Percentiles rank a stretch among this genome's conserved stretches.
Conservation (phyloP, 139 green algal genomes). For the Chlorella sp. region DNA sequence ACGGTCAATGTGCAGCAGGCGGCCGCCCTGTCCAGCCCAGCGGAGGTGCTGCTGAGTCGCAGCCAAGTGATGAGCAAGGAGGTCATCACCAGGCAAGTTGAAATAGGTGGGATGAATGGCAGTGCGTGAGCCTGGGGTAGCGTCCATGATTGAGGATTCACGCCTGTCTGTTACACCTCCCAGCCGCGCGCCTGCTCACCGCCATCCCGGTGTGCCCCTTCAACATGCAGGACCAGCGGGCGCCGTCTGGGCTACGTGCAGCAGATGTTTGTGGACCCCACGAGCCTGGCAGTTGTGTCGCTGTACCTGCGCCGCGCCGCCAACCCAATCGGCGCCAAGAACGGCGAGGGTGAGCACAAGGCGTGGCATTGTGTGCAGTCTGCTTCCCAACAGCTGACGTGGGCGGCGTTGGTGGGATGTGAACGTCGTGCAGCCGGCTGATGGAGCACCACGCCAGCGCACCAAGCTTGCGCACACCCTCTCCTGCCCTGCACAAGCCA, state of each 20-base stretch:
- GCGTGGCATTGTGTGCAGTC: too few relatives aligned
- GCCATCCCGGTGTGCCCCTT: not conserved
- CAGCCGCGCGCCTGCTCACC: conserved; percentile 48
- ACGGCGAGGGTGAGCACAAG: not conserved
- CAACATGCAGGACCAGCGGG: conserved; percentile 53
- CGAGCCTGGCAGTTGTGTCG: conserved; percentile 53
- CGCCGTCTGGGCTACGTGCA: conserved; percentile 65
- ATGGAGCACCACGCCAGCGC: not conserved
- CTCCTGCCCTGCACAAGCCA: too few relatives aligned
- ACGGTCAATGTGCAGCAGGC: not conserved
- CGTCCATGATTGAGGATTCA: not conserved
- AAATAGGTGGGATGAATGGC: not conserved
- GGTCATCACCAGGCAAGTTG: conserved; percentile 36
- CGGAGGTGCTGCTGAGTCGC: conserved; percentile 13
- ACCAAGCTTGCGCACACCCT: conserved; percentile 11
- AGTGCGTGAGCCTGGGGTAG: not conserved
- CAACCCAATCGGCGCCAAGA: not conserved
- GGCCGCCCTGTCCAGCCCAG: not conserved
- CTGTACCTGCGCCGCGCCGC: conserved; percentile 68
- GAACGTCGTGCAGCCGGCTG: not conserved
- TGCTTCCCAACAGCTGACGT: not conserved
- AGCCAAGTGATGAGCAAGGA: conserved; percentile 44
- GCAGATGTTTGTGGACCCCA: conserved; percentile 71
- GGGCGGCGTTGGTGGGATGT: not conserved
- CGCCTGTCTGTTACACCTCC: conserved; percentile 32